Evolutionary conservation across 305 asterid species (phyloP).

Genomic region (Coffea humblotiana): DNA sequence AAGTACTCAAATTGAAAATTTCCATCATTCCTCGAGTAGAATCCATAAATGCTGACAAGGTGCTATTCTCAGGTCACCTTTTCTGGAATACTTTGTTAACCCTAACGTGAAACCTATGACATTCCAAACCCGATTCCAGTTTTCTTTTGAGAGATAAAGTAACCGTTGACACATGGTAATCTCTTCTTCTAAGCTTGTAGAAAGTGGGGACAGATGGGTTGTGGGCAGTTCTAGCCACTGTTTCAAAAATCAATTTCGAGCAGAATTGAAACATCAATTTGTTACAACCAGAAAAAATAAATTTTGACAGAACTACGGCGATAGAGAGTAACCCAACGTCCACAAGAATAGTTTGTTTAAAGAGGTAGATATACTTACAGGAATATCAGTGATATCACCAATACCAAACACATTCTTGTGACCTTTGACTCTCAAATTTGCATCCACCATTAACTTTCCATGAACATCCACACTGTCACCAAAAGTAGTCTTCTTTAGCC

Average conservation of each 20-base stretch:
- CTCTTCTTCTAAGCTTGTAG: not conserved
- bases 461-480: constrained; percentile 54
- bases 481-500: constrained; percentile 38
- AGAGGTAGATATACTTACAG: constrained; percentile 43
- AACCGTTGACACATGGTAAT: not conserved
- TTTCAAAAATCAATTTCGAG: not conserved
- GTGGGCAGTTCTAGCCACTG: not conserved
- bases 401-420: constrained; percentile 61
- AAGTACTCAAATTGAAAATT: not conserved
- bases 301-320: not conserved
- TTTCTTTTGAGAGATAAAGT: not conserved
- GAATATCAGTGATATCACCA: constrained; percentile 75
- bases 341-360: not conserved
- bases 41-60: not conserved
- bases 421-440: constrained; percentile 65
- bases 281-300: not conserved
- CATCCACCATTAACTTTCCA: constrained; percentile 70
- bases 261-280: not conserved
- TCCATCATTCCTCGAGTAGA: not conserved
- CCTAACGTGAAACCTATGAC: constrained; percentile 25
- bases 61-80: not conserved
- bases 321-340: not conserved
- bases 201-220: not conserved
- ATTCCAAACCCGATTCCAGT: not conserved
- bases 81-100: too few species aligned